Percentiles rank a stretch among this genome's conserved stretches.
These are phyloP conservation scores for Nitzschia putrida DNA, from an alignment of 108 stramenopile genomes.

Conservation along the genomic window DNA sequence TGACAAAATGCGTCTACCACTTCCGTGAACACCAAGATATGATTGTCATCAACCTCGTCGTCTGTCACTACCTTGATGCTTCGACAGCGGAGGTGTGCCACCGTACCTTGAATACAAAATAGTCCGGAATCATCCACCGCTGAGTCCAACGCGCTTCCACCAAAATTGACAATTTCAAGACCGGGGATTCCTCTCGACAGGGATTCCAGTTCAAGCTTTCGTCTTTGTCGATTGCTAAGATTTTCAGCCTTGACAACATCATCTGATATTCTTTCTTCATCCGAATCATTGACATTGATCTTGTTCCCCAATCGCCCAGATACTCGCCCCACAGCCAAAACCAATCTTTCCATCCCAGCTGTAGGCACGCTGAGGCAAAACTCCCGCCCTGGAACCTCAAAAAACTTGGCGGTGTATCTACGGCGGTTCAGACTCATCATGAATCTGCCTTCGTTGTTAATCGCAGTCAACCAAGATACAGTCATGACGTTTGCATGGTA, in stretches of 20 bases:
- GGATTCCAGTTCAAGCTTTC: slow-evolving; percentile 33
- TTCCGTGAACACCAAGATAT: slow-evolving; percentile 54
- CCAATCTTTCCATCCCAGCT: slow-evolving; percentile 59
- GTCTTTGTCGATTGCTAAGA: slow-evolving; percentile 36
- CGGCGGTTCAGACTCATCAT: slow-evolving; percentile 60
- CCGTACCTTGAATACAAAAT: slow-evolving; percentile 61
- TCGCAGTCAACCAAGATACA: slow-evolving; percentile 76
- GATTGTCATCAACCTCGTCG: slow-evolving; percentile 49
- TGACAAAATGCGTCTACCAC: slow-evolving; percentile 56
- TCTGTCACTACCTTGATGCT: slow-evolving; percentile 8
- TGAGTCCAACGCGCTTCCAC: not conserved
- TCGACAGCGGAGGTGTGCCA: slow-evolving; percentile 53
- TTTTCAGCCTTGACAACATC: not conserved
- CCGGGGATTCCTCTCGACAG: slow-evolving; percentile 41
- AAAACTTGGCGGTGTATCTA: slow-evolving; percentile 47
- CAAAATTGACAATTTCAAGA: slow-evolving; percentile 36
- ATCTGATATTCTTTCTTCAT: not conserved
- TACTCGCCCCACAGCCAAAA: slow-evolving; percentile 48
- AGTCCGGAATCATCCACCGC: not conserved
- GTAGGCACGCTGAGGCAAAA: slow-evolving; percentile 61
- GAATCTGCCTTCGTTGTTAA: slow-evolving; percentile 67
- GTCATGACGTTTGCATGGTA: slow-evolving; percentile 60
- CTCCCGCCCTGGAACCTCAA: slow-evolving; percentile 12
- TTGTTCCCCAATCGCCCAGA: slow-evolving; percentile 58
- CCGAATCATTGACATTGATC: slow-evolving; percentile 15